Base-by-base conservation (phyloP, 73 alveolate genomes). In the Breviolum minutum region DNA sequence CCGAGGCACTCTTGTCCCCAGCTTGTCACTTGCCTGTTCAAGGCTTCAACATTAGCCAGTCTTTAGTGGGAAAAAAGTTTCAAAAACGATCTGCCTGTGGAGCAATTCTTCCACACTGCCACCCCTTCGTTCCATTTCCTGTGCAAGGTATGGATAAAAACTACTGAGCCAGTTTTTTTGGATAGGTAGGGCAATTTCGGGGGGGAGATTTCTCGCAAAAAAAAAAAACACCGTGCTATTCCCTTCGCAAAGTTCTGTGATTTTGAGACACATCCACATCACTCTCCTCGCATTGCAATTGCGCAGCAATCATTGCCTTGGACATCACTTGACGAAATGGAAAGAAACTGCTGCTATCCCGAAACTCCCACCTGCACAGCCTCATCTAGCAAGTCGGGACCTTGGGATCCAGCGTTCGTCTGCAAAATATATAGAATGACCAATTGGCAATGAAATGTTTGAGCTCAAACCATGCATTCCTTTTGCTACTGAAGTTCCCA, bases 1-100 rank as follows among this genome's bases (percentile, higher is more conserved):
- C 74, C 40, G 24, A 70, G 7, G 32, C 9, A 40, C 97, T 91
- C 97, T 91, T 91, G 97, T 76, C 97, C 97, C 97, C 97, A 91
- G 97, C 87, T 71, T 76, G 71, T 88, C 40, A 81, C 88, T 77
- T 91, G 97, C 97, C 97, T 91, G 62, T 40, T 40, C 54, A 40
- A 40, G 54, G 54, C 54, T 40, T 0, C 5, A 40, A 40, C n/a
- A n/a, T 68, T 68, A 2, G 17, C 77, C 77, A 68, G 77, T 68
- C 74, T 68, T 6, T 6, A 68, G n/a, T 68, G 62, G 61, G 24
- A 2, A 7, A 7, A 30, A 77, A 32, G 12, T 19, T 24, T 27
- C 87, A 12, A 30, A 27, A 7, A 48, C 29, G 70, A 13, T 16
- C 40, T 29, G 29, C 92, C 92, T 83, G n/a, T 74, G 92, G 11